These are phyloP conservation scores for Petasospora fabianii DNA, from an alignment of 1,139 yeast species.

Conservation along the genomic window DNA sequence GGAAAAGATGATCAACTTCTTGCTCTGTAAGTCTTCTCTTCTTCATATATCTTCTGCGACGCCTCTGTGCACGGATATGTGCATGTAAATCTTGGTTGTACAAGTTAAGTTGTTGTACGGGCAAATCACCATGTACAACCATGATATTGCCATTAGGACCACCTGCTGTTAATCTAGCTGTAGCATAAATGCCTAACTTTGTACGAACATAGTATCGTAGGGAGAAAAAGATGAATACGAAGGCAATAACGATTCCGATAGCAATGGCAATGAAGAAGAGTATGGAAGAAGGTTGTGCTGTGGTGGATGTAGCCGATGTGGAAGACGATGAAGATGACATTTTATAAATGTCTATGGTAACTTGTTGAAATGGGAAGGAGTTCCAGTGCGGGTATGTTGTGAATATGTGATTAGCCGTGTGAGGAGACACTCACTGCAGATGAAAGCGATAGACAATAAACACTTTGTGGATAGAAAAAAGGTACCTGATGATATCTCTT, in stretches of 20 bases:
- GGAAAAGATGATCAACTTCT: conserved; percentile 66
- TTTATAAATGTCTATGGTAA: too few relatives aligned
- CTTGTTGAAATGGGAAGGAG: too few relatives aligned
- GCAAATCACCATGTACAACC: conserved; percentile 23
- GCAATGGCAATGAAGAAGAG: conserved; percentile 60
- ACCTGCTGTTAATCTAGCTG: conserved; percentile 34
- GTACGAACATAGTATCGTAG: conserved; percentile 55
- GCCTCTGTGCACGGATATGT: conserved; percentile 18
- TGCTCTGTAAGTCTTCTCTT: conserved; percentile 54
- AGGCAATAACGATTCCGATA: conserved; percentile 56
- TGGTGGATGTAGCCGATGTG: neutral
- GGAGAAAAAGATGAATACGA: conserved; percentile 54
- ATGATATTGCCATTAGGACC: conserved; percentile 15
- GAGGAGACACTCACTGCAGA: too few relatives aligned
- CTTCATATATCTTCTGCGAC: conserved; percentile 29
- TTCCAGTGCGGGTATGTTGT: too few relatives aligned
- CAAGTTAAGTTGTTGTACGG: conserved; percentile 22
- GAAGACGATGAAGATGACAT: too few relatives aligned
- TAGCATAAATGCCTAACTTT: conserved; percentile 50
- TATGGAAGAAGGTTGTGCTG: conserved; percentile 49
- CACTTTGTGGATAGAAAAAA: too few relatives aligned
- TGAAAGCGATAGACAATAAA: too few relatives aligned
- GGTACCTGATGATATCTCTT: too few relatives aligned
- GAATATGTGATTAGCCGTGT: too few relatives aligned
- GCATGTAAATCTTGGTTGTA: conserved; percentile 18